Evolutionary conservation across 2,329 filamentous ascomycete genomes (phyloP), one percentile per base, ranked within the genome.

Genomic region (Fragosphaeria purpurea): DNA sequence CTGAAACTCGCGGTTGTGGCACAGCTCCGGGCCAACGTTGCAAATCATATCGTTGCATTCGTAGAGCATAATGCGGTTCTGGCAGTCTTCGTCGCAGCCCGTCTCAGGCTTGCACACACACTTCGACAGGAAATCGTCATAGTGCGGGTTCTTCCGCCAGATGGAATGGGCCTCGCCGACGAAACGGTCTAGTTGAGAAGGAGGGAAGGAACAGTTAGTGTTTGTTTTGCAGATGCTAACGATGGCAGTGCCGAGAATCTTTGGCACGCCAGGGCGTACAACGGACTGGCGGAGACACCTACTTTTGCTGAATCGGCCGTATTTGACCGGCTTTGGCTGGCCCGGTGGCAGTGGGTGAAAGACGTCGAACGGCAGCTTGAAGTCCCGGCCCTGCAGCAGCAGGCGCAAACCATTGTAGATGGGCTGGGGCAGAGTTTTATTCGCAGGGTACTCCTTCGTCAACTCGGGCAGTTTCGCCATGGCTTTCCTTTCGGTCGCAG

Each of bases 11-110:
- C 93, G 86, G 63, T 98, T 98, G 32, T 80, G 81, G 66, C 93
- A 98, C 46, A 74, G 63, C 22, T 80, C 76, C n/a, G 79, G 73
- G 41, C 85, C 85, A 12, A 91, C 72, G 52, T 83, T 86, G 71
- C 93, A 98, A 65, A 96, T 98, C 51, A 77, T 83, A 44, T 85
- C 79, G 65, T 97, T 88, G 64, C 93, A 98, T 69, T 98, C 93
- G 65, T 96, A 97, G 50, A 95, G 82, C 89, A 97, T 97, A 65
- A 89, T 89, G 55, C 89, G 78, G 65, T 98, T 98, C 63, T 95
- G 86, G 67, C 93, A 98, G 60, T 86, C 78, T 56, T 96, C 88
- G 56, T 82, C 86, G 61, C 93, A 97, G 38, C 88, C 89, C 49
- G 84, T 81, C 48, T 90, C 86, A 6, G 78, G 73, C 41, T 72